phyloP scores from a whole-genome alignment of 2,329 filamentous ascomycete genomes.

The Penicillium sp. region DNA sequence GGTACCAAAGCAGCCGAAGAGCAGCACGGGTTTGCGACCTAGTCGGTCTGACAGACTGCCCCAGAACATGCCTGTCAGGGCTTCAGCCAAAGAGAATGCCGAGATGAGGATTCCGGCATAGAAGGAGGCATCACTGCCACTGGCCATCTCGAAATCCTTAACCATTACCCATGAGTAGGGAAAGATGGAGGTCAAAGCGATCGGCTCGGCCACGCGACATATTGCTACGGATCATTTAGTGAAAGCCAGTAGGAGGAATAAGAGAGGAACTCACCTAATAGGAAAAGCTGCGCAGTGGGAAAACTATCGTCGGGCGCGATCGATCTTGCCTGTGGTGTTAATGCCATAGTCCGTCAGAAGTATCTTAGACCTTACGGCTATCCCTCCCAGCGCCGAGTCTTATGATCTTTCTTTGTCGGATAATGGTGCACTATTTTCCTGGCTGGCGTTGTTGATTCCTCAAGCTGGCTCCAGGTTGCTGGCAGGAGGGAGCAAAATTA shows the following conservation, averaged over 20 bases:
- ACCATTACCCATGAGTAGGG: conserved; percentile 87
- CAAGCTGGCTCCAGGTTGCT: neutral
- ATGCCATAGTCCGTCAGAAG: conserved; percentile 55
- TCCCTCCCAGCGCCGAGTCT: conserved; percentile 22
- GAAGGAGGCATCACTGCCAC: conserved; percentile 73
- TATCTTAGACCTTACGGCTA: conserved; percentile 53
- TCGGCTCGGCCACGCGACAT: conserved; percentile 87
- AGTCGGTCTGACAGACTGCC: conserved; percentile 76
- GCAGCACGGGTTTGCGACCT: conserved; percentile 79
- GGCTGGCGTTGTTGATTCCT: neutral
- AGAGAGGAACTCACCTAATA: conserved; percentile 66
- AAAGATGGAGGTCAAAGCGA: conserved; percentile 89
- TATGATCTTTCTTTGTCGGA: conserved; percentile 2
- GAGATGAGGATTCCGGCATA: conserved; percentile 87
- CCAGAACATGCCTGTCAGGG: conserved; percentile 84
- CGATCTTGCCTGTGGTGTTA: conserved; percentile 57
- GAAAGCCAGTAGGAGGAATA: neutral
- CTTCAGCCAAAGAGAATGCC: conserved; percentile 78
- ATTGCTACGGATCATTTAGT: conserved; percentile 60
- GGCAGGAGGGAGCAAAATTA: neutral
- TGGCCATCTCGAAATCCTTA: conserved; percentile 70
- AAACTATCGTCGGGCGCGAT: conserved; percentile 67
- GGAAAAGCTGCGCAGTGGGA: conserved; percentile 75
- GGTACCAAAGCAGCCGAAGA: conserved; percentile 78
- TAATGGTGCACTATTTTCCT: neutral